These are phyloP conservation scores for Skeletonema costatum DNA, from an alignment of 108 stramenopile species.

Conservation along the genomic window DNA sequence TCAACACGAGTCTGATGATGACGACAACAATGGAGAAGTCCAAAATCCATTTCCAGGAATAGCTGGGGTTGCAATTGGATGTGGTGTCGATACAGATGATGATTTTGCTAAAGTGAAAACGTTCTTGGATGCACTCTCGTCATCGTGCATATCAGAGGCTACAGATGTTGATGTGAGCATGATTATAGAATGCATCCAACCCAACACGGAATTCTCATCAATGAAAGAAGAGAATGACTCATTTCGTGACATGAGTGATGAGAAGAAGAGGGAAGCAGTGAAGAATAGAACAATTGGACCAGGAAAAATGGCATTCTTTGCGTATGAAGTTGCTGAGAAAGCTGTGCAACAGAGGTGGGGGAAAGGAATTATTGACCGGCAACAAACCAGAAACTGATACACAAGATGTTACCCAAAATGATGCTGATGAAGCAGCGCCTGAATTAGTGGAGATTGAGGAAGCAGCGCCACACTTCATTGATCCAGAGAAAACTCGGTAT, in stretches of 20 bases:
- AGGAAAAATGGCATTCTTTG: constrained; percentile 78
- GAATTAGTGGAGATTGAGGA: background rate
- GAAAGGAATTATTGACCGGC: constrained; percentile 10
- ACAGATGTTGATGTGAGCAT: background rate
- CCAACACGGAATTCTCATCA: constrained; percentile 57
- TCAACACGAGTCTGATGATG: background rate
- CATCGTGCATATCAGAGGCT: constrained; percentile 3
- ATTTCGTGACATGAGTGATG: constrained; percentile 53
- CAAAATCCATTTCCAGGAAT: constrained; percentile 41
- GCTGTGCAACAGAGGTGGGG: constrained; percentile 32
- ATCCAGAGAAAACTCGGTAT: constrained; percentile 46
- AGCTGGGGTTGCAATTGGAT: constrained; percentile 51
- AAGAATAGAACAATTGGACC: constrained; percentile 62
- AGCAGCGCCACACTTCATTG: constrained; percentile 7
- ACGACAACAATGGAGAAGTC: constrained; percentile 11
- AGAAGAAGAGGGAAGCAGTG: constrained; percentile 48
- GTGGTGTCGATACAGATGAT: constrained; percentile 51
- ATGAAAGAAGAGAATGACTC: constrained; percentile 72
- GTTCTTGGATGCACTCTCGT: constrained; percentile 49
- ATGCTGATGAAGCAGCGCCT: background rate
- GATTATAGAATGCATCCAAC: constrained; percentile 49
- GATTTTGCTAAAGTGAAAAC: constrained; percentile 55
- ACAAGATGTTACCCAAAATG: background rate
- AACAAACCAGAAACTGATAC: background rate
- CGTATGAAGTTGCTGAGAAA: constrained; percentile 22